Percentiles rank a stretch among this genome's conserved stretches.
Conservation (phyloP, 441 rosid genomes). For the Breynia disticha region DNA sequence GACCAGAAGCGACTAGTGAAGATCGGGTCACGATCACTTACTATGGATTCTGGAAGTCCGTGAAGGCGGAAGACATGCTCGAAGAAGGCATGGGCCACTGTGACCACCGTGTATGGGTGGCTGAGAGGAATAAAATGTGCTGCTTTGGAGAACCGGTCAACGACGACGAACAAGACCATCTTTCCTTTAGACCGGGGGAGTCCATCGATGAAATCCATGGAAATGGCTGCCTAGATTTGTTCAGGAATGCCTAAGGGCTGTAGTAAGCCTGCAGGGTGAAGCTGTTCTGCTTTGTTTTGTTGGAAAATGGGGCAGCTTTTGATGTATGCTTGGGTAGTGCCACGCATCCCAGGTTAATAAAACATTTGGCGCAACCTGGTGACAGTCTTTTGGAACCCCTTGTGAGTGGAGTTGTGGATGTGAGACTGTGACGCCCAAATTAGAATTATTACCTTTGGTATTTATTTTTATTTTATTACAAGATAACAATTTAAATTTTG, state of each 20-base stretch:
- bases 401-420: too few species aligned
- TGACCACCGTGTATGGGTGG: neutral
- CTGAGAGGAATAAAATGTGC: neutral
- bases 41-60: neutral
- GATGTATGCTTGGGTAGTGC: neutral
- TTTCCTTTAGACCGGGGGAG: neutral
- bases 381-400: neutral
- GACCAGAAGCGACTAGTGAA: neutral
- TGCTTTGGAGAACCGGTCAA: constrained; percentile 1
- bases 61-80: neutral
- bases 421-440: too few species aligned
- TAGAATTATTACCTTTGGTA: too few species aligned
- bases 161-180: constrained; percentile 1
- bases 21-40: neutral
- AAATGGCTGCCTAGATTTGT: neutral
- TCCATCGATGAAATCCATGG: constrained; percentile 5
- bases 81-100: neutral
- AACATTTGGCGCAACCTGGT: neutral
- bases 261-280: neutral
- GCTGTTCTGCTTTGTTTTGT: neutral
- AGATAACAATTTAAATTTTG: too few species aligned
- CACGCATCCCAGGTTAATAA: neutral
- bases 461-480: too few species aligned
- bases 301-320: neutral
- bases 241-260: neutral